phyloP scores from a whole-genome alignment of 1,284 basidiomycete genomes.

The Agroathelia rolfsii region DNA sequence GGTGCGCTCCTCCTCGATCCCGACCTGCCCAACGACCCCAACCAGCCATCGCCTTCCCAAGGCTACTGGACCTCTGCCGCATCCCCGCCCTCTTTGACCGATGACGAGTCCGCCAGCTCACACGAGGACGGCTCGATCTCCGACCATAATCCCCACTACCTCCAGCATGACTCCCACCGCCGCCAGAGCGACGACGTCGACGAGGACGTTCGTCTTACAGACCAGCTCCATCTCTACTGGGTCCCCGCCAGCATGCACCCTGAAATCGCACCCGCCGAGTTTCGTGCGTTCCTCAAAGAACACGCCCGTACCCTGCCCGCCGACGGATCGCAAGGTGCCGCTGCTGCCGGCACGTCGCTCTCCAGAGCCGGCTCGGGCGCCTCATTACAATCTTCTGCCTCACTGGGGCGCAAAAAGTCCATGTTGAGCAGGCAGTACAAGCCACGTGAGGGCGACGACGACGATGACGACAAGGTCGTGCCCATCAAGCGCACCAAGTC shows the following conservation, averaged over 20 bases:
- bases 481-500: conserved; percentile 61
- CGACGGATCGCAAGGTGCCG: conserved; percentile 40
- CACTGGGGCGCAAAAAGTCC: conserved; percentile 69
- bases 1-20: conserved; percentile 78
- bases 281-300: conserved; percentile 89
- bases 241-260: conserved; percentile 94
- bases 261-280: conserved; percentile 94
- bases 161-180: too few species aligned
- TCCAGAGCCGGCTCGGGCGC: conserved; percentile 26
- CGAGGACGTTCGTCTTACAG: too few species aligned
- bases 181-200: conserved; percentile 34
- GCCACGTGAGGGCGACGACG: conserved; percentile 69
- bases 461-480: conserved; percentile 48
- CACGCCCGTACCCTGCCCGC: conserved; percentile 59
- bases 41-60: conserved; percentile 42
- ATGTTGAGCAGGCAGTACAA: conserved; percentile 88
- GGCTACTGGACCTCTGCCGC: conserved; percentile 38
- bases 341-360: too few species aligned
- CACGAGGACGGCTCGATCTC: conserved; percentile 32
- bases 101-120: conserved; percentile 36
- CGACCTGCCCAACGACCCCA: conserved; percentile 65
- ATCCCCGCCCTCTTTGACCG: conserved; percentile 20
- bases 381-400: conserved; percentile 31
- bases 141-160: too few species aligned
- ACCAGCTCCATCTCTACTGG: conserved; percentile 90